Percentiles rank a stretch among this genome's conserved stretches.
Conservation (phyloP, 495 filamentous ascomycete genomes). For the Penicillium pancosmium region DNA sequence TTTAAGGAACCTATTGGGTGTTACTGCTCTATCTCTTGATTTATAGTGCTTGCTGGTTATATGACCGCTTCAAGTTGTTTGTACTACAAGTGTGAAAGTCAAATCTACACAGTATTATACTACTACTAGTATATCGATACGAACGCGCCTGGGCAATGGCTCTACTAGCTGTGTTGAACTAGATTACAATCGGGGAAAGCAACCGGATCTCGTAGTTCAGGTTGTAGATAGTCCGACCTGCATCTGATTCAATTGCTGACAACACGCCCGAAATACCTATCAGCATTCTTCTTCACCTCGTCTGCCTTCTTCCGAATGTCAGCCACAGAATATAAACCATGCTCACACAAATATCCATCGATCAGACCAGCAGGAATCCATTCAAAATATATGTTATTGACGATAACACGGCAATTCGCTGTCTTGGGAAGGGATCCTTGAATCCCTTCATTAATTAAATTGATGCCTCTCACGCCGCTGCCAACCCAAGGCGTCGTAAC, state of each 20-base stretch:
- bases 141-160: too few relatives aligned
- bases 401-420: slow-evolving; percentile 29
- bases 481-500: slow-evolving; percentile 49
- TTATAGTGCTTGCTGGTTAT: too few relatives aligned
- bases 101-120: too few relatives aligned
- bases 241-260: not conserved
- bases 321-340: slow-evolving; percentile 35
- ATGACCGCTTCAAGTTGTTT: too few relatives aligned
- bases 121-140: too few relatives aligned
- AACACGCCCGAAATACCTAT: slow-evolving; percentile 33
- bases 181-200: too few relatives aligned
- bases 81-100: too few relatives aligned
- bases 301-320: slow-evolving; percentile 35
- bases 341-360: slow-evolving; percentile 60
- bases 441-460: slow-evolving; percentile 22
- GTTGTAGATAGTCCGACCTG: too few relatives aligned
- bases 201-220: too few relatives aligned
- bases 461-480: slow-evolving; percentile 27
- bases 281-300: slow-evolving; percentile 29
- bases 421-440: not conserved
- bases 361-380: slow-evolving; percentile 59
- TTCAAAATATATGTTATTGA: slow-evolving; percentile 68
- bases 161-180: too few relatives aligned
- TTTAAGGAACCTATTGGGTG: too few relatives aligned
- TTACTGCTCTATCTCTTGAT: too few relatives aligned